Percentiles rank a stretch among this genome's conserved stretches.
Evolutionary conservation across 2,329 filamentous ascomycete genomes (phyloP).

Genomic region (Penicillium sp.): DNA sequence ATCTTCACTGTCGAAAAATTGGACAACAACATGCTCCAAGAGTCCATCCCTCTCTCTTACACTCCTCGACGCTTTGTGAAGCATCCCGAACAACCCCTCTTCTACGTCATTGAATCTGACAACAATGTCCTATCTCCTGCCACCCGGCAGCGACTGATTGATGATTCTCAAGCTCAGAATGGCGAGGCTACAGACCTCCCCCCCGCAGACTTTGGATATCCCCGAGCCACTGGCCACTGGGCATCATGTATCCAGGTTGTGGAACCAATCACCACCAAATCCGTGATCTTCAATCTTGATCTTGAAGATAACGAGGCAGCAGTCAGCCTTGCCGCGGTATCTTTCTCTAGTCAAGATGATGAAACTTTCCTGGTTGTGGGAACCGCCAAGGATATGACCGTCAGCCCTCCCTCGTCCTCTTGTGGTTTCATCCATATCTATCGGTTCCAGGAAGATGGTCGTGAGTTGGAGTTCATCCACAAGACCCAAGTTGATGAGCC

Average conservation of each 20-base stretch:
- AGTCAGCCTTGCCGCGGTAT: conserved; percentile 71
- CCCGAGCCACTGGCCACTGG: conserved; percentile 76
- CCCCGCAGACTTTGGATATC: conserved; percentile 79
- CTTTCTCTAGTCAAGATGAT: conserved; percentile 79
- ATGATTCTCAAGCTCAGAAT: conserved; percentile 61
- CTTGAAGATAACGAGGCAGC: conserved; percentile 85
- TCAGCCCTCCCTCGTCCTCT: conserved; percentile 65
- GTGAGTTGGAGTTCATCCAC: conserved; percentile 84
- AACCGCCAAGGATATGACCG: conserved; percentile 79
- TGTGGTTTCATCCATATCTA: conserved; percentile 88
- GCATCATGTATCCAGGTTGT: conserved; percentile 90
- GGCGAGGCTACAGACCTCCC: conserved; percentile 63
- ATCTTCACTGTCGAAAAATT: conserved; percentile 88
- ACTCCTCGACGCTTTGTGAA: conserved; percentile 81
- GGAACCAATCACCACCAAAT: conserved; percentile 68
- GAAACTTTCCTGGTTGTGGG: conserved; percentile 90
- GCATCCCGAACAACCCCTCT: conserved; percentile 77
- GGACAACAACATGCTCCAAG: conserved; percentile 74
- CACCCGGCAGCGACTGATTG: conserved; percentile 64
- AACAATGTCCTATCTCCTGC: conserved; percentile 79
- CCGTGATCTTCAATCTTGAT: conserved; percentile 67
- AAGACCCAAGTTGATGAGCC: conserved; percentile 89
- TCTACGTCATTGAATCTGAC: conserved; percentile 89
- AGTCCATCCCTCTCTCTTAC: conserved; percentile 76
- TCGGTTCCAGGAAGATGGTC: conserved; percentile 77